Base-by-base conservation (phyloP, 2,329 filamentous ascomycete species). In the Metarhizium album region DNA sequence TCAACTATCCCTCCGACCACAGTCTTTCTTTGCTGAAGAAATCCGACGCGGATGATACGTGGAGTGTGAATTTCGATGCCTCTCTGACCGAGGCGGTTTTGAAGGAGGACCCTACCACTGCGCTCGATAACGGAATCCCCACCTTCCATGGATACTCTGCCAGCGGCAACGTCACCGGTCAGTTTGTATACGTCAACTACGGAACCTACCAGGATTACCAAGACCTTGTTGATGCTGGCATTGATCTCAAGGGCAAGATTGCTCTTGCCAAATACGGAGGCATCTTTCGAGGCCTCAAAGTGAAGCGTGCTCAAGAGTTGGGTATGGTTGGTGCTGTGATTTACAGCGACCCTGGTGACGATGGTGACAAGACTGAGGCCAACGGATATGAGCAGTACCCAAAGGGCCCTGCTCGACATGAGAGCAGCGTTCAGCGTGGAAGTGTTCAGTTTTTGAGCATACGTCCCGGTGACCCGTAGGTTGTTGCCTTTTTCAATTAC, bases 141-240 rank as follows among this genome's bases (percentile, higher is more conserved):
- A 91, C 86, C 0, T 97, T 97, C 71, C 91, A 97, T 63, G 93
- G 91, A 49, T 97, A 96, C 67, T 95, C 89, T 3, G 90, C 90
- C 4, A 90, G 76, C 53, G 91, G 91, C 27, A 95, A 97, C 65
- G 91, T 94, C 46, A 96, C 91, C 0, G 89, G 82, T 2, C 79
- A 82, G 14, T 93, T 87, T 57, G 87, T 95, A 31, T 97, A 85
- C 62, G 89, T 87, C 64, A 96, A 96, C 67, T 95, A 93, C 61
- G 91, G 90, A 48, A 93, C 87, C 0, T 94, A 84, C 62, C 71
- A 78, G 56, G 91, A 97, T 64, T 97, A 84, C 57, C 85, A 93
- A 59, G 89, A 95, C 56, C 75, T 97, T 14, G 62, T 85, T 42
- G 76, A 80, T 38, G 84, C 87, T 37, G 88, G 89, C 57, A 69